Evolutionary conservation across 306 rosid genomes (phyloP).

Genomic region (Vicia faba): DNA sequence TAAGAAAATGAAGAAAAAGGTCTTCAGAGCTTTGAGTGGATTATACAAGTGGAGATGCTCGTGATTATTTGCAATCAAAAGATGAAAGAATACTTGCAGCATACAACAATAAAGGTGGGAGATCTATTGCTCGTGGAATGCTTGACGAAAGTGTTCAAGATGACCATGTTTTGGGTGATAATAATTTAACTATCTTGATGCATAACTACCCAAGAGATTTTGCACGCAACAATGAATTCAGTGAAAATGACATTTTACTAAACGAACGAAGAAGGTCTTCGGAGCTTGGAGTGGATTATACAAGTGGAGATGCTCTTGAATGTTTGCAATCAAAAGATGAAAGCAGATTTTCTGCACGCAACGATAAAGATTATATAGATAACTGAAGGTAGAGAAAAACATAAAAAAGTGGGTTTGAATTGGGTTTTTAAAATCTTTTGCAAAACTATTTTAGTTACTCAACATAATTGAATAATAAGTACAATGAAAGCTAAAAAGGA

Average conservation of each 20-base stretch:
- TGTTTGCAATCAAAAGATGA: conserved; percentile 29
- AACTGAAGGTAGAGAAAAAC: too few relatives aligned
- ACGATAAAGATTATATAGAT: conserved; percentile 25
- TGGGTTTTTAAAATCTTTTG: too few relatives aligned
- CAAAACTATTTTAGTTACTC: too few relatives aligned
- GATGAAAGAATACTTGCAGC: conserved; percentile 30
- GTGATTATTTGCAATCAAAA: conserved; percentile 29
- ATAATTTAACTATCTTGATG: conserved; percentile 27
- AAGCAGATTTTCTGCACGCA: conserved; percentile 22
- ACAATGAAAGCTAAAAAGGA: too few relatives aligned
- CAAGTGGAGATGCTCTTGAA: conserved; percentile 30
- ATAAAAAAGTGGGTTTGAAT: too few relatives aligned
- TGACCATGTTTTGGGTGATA: conserved; percentile 22
- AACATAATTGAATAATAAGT: too few relatives aligned
- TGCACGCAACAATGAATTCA: conserved; percentile 10
- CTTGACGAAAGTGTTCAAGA: too few relatives aligned
- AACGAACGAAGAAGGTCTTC: conserved; percentile 33
- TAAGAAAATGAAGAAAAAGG: conserved; percentile 30
- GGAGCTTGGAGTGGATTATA: conserved; percentile 21
- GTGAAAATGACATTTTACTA: conserved; percentile 14
- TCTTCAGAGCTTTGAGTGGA: conserved; percentile 28
- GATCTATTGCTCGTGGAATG: too few relatives aligned
- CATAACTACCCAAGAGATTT: conserved; percentile 41
- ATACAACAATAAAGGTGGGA: conserved; percentile 31
- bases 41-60: conserved; percentile 17